A percentile compares a stretch with the other conserved stretches of the same genome.
phyloP scores from a whole-genome alignment of 768 basidiomycete species.

The Leccinum uliginosum region DNA sequence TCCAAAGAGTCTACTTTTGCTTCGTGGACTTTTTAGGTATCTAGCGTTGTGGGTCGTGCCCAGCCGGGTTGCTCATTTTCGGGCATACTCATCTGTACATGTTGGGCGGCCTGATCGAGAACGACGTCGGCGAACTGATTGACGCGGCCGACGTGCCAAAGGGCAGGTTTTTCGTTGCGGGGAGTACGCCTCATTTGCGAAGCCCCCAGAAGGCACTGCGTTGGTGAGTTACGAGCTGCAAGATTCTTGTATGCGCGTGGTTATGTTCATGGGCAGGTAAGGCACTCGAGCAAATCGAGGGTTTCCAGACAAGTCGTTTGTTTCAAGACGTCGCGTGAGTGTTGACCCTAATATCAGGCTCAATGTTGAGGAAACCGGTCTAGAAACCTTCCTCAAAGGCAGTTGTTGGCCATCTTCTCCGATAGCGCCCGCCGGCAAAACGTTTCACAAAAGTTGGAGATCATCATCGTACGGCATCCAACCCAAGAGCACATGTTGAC shows the following conservation, averaged over 20 bases:
- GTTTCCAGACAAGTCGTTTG: constrained; percentile 80
- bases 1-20: not conserved
- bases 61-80: constrained; percentile 82
- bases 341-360: not conserved
- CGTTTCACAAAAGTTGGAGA: constrained; percentile 49
- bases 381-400: constrained; percentile 92
- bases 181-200: constrained; percentile 76
- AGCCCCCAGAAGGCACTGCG: constrained; percentile 76
- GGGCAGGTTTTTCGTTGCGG: constrained; percentile 77
- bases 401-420: constrained; percentile 82
- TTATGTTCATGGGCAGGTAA: constrained; percentile 36
- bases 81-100: constrained; percentile 85
- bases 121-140: constrained; percentile 82
- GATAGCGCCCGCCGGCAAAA: constrained; percentile 61
- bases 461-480: constrained; percentile 39
- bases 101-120: constrained; percentile 84
- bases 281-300: constrained; percentile 76
- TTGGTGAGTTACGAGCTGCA: constrained; percentile 50
- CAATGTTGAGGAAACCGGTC: constrained; percentile 35
- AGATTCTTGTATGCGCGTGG: not conserved
- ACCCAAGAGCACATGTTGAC: constrained; percentile 39
- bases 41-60: not conserved
- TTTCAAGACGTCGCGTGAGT: constrained; percentile 90
- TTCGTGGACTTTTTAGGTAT: not conserved
- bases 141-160: constrained; percentile 83